Conservation (phyloP, 495 filamentous ascomycete species). For the Penicillium coprophilum region DNA sequence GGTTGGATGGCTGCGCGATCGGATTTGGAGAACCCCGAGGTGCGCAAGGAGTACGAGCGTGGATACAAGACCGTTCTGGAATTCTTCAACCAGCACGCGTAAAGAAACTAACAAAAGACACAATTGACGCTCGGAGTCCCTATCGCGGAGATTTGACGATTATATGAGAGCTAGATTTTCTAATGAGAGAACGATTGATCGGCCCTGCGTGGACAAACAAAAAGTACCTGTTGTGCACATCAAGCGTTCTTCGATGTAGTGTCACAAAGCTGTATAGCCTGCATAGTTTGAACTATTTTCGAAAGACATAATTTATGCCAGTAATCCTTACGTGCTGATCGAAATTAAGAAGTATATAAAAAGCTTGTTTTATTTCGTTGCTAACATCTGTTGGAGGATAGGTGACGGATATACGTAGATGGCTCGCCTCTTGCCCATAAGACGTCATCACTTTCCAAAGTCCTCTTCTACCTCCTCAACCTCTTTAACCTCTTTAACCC, state of each 20-base stretch:
- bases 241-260: not conserved
- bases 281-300: too few species aligned
- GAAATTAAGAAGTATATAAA: not conserved
- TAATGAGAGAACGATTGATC: not conserved
- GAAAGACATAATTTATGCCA: too few species aligned
- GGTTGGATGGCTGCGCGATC: slow-evolving; percentile 86
- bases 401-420: not conserved
- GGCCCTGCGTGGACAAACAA: not conserved
- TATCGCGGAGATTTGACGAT: not conserved
- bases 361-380: not conserved
- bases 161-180: not conserved
- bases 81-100: slow-evolving; percentile 76
- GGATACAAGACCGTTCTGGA: slow-evolving; percentile 73
- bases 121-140: not conserved
- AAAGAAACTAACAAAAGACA: slow-evolving; percentile 24
- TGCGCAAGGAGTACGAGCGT: slow-evolving; percentile 73
- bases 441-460: slow-evolving; percentile 2
- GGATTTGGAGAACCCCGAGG: slow-evolving; percentile 64
- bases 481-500: too few species aligned
- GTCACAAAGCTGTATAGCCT: too few species aligned
- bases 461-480: not conserved
- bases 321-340: too few species aligned
- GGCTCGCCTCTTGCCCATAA: not conserved
- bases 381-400: not conserved
- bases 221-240: not conserved